Evolutionary conservation across 352 stramenopile species (phyloP).

Genomic region (Pythium vanterpoolii): DNA sequence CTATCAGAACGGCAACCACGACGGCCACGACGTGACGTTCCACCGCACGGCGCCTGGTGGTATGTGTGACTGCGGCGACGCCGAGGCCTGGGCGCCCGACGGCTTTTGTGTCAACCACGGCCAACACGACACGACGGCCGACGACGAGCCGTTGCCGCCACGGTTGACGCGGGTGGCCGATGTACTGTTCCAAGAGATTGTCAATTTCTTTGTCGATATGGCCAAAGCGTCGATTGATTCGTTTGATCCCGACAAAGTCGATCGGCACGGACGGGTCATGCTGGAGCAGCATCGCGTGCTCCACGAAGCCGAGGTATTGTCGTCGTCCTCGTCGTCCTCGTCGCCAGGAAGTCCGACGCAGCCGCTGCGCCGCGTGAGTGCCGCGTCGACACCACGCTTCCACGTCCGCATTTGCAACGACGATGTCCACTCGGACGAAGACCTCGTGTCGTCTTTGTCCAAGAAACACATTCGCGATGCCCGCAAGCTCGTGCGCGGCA

Average conservation of each 20-base stretch:
- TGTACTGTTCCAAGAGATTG: slow-evolving; percentile 65
- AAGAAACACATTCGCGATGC: slow-evolving; percentile 64
- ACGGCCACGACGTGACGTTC: slow-evolving; percentile 92
- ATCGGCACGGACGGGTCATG: slow-evolving; percentile 39
- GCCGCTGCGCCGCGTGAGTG: background rate
- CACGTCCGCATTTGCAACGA: slow-evolving; percentile 97
- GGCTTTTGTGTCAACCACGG: slow-evolving; percentile 94
- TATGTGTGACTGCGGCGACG: slow-evolving; percentile 99
- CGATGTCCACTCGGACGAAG: slow-evolving; percentile 97
- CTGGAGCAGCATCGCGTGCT: slow-evolving; percentile 31
- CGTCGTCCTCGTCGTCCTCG: background rate
- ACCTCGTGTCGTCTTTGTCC: slow-evolving; percentile 92
- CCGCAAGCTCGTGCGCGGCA: slow-evolving; percentile 56
- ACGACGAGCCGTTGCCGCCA: slow-evolving; percentile 26
- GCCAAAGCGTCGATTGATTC: slow-evolving; percentile 63
- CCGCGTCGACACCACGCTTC: slow-evolving; percentile 44
- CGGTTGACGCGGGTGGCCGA: slow-evolving; percentile 53
- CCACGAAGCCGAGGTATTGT: slow-evolving; percentile 17
- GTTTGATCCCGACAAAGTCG: slow-evolving; percentile 63
- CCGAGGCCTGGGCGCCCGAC: slow-evolving; percentile 94
- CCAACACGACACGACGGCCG: slow-evolving; percentile 25
- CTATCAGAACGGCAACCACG: slow-evolving; percentile 94
- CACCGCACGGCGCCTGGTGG: slow-evolving; percentile 70
- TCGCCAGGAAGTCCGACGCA: slow-evolving; percentile 19
- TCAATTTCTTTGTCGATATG: slow-evolving; percentile 73